Percentiles rank a stretch among this genome's conserved stretches.
phyloP scores from a whole-genome alignment of 768 basidiomycete genomes.

The Tulasnella sp. region DNA sequence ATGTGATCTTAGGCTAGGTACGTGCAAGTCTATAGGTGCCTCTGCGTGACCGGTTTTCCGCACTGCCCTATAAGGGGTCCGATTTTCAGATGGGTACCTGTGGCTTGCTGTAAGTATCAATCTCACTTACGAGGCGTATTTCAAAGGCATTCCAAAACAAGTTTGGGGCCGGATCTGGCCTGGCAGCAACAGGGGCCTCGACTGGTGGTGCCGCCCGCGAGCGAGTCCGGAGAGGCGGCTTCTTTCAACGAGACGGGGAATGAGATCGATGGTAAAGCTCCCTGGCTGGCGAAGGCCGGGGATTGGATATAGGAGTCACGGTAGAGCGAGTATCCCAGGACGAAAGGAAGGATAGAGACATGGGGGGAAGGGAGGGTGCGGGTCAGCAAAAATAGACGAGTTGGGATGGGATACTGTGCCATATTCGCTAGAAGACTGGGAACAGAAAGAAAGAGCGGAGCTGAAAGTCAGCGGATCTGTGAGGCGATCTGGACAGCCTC shows the following conservation, averaged over 20 bases:
- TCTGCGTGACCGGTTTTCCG: too few species aligned
- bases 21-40: too few species aligned
- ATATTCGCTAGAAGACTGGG: neutral
- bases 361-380: neutral
- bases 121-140: conserved; percentile 73
- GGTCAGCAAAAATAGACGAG: conserved; percentile 4
- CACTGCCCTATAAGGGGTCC: too few species aligned
- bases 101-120: too few species aligned
- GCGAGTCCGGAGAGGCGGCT: neutral
- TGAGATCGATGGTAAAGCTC: conserved; percentile 22
- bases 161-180: conserved; percentile 49
- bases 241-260: conserved; percentile 25
- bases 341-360: neutral
- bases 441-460: neutral
- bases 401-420: neutral
- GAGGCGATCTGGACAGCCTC: conserved; percentile 30
- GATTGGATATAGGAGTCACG: conserved; percentile 16
- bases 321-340: conserved; percentile 11
- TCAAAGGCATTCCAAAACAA: conserved; percentile 54
- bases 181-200: neutral
- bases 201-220: neutral
- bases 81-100: too few species aligned
- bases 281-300: conserved; percentile 3
- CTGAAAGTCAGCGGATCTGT: conserved; percentile 25
- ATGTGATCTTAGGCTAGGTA: too few species aligned